A percentile compares a stretch with the other conserved stretches of the same genome.
Conservation (phyloP, 2,329 filamentous ascomycete species). For the Sarocladiaceae sp. region DNA sequence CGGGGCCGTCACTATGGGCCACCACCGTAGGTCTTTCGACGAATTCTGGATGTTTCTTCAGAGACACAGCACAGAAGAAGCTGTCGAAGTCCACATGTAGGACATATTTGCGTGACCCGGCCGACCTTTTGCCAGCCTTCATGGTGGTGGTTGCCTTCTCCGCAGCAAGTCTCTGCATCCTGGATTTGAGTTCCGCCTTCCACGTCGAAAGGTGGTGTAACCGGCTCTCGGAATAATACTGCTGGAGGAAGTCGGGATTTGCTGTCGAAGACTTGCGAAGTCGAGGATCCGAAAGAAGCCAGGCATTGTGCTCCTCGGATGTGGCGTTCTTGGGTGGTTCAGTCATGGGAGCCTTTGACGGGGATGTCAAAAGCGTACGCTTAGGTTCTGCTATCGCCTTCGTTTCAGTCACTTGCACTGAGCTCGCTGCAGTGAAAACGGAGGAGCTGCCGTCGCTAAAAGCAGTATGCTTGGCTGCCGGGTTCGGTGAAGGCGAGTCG, state of each 20-base stretch:
- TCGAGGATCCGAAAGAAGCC: constrained; percentile 77
- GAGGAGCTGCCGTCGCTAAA: no score
- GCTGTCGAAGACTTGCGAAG: constrained; percentile 86
- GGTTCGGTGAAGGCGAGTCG: background rate
- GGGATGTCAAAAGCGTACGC: background rate
- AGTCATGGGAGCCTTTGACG: constrained; percentile 3
- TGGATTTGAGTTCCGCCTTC: constrained; percentile 91
- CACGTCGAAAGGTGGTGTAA: constrained; percentile 93
- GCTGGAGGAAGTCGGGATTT: constrained; percentile 88
- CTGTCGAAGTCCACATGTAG: constrained; percentile 98
- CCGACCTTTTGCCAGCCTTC: constrained; percentile 39
- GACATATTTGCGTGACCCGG: constrained; percentile 72
- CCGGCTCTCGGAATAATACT: constrained; percentile 92
- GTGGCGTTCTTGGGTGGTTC: constrained; percentile 61
- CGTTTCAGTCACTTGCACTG: background rate
- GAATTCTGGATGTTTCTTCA: constrained; percentile 71
- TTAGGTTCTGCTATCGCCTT: no score
- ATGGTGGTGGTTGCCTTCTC: constrained; percentile 54
- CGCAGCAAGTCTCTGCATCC: constrained; percentile 74
- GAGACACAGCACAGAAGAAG: constrained; percentile 93
- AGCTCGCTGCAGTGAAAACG: background rate
- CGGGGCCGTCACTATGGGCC: constrained; percentile 78
- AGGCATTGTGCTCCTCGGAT: constrained; percentile 88
- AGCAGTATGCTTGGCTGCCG: background rate
- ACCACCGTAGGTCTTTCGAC: constrained; percentile 79